phyloP scores from a whole-genome alignment of 352 stramenopile species.

The Globisporangium splendens region DNA sequence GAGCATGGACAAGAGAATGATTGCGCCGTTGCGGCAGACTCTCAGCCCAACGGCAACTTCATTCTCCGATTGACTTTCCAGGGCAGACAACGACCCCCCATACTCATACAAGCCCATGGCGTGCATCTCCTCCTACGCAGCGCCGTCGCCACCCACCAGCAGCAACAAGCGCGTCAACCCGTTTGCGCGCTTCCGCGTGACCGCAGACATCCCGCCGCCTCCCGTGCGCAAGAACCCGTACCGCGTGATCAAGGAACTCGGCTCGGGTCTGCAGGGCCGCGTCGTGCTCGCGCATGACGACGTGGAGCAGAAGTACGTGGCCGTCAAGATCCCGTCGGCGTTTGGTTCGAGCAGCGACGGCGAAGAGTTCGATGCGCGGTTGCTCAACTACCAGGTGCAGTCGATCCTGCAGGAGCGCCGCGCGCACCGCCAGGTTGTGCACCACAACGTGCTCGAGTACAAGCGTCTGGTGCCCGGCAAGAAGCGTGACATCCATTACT shows the following conservation, averaged over 20 bases:
- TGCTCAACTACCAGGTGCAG: constrained; percentile 60
- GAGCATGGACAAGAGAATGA: background rate
- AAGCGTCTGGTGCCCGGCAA: constrained; percentile 36
- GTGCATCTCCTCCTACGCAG: background rate
- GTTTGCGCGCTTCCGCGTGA: background rate
- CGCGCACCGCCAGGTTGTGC: constrained; percentile 44
- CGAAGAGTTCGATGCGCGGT: constrained; percentile 21
- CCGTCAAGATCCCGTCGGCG: constrained; percentile 68
- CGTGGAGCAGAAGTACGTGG: constrained; percentile 38
- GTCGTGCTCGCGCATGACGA: constrained; percentile 61
- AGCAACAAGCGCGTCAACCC: background rate
- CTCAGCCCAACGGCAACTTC: background rate
- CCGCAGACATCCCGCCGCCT: background rate
- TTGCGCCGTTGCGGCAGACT: background rate
- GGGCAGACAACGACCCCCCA: background rate
- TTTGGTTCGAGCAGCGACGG: constrained; percentile 20
- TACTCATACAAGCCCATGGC: background rate
- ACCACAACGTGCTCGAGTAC: constrained; percentile 58
- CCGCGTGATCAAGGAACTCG: constrained; percentile 52
- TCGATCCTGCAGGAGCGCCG: constrained; percentile 63
- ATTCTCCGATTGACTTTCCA: background rate
- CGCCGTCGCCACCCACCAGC: background rate
- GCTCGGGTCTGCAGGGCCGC: constrained; percentile 56
- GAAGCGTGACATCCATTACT: constrained; percentile 40
- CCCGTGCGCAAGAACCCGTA: constrained; percentile 26